A percentile compares a stretch with the other conserved stretches of the same genome.
Conservation (phyloP, 306 rosid genomes). For the Abrus pulchellus region DNA sequence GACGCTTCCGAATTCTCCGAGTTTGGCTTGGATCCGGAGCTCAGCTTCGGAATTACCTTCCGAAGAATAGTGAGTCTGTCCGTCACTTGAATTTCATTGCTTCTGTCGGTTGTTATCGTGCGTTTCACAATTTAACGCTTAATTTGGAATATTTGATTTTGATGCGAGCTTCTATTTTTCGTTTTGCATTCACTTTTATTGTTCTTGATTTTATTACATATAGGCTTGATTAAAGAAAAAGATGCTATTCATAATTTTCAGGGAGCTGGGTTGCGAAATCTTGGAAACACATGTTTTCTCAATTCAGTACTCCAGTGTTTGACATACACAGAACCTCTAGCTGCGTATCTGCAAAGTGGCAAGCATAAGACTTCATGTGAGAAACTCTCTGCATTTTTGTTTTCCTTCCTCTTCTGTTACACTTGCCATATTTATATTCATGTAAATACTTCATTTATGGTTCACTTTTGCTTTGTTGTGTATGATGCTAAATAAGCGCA, state of each 20-base stretch:
- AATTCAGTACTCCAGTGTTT: slow-evolving; percentile 95
- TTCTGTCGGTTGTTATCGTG: not conserved
- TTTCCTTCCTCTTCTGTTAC: not conserved
- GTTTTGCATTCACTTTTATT: not conserved
- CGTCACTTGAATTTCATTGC: slow-evolving; percentile 1
- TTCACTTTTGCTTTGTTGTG: not conserved
- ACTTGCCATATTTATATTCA: not conserved
- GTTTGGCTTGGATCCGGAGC: slow-evolving; percentile 88
- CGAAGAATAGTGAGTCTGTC: slow-evolving; percentile 81
- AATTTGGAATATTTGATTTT: not conserved
- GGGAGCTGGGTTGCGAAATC: slow-evolving; percentile 95
- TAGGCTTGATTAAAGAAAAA: slow-evolving; percentile 1
- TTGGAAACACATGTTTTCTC: slow-evolving; percentile 96
- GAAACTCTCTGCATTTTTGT: slow-evolving; percentile 32
- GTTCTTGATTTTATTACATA: no score
- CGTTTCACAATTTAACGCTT: not conserved
- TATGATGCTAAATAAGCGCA: not conserved
- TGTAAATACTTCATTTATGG: not conserved
- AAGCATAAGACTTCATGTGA: slow-evolving; percentile 91
- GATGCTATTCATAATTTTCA: slow-evolving; percentile 53
- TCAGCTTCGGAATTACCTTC: slow-evolving; percentile 77
- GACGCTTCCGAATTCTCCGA: slow-evolving; percentile 74
- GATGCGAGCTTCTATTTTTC: not conserved
- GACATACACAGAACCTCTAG: slow-evolving; percentile 95
- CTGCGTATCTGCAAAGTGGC: slow-evolving; percentile 96